Percentiles rank a stretch among this genome's conserved stretches.
phyloP scores from a whole-genome alignment of 2,329 filamentous ascomycete genomes.

The Piedraia hortae region DNA sequence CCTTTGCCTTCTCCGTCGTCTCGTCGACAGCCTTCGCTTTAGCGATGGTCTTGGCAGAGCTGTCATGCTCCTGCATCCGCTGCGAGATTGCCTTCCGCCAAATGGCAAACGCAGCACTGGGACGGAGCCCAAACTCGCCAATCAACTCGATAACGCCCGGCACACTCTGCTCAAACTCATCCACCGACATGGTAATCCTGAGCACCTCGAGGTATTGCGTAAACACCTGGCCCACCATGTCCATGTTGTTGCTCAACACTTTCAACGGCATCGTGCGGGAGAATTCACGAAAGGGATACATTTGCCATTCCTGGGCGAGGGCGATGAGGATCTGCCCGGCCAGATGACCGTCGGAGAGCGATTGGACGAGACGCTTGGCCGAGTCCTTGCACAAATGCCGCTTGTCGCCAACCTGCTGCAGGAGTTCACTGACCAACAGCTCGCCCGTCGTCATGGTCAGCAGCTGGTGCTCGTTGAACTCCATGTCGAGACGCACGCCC shows the following conservation, averaged over 20 bases:
- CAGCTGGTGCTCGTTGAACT: constrained; percentile 71
- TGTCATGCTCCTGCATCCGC: constrained; percentile 24
- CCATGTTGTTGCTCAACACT: constrained; percentile 60
- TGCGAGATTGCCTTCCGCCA: constrained; percentile 46
- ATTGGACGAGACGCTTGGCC: constrained; percentile 52
- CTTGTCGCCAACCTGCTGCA: constrained; percentile 55
- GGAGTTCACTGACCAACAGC: constrained; percentile 48
- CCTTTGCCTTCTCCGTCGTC: constrained; percentile 23
- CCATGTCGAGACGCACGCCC: constrained; percentile 62
- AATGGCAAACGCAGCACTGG: constrained; percentile 62
- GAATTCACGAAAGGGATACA: constrained; percentile 50
- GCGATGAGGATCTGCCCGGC: constrained; percentile 66
- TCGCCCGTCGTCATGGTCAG: constrained; percentile 71
- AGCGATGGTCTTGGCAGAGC: constrained; percentile 12
- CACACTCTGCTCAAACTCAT: constrained; percentile 53
- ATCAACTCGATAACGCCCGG: constrained; percentile 51
- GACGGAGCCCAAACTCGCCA: constrained; percentile 49
- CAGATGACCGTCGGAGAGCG: constrained; percentile 49
- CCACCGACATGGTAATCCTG: constrained; percentile 45
- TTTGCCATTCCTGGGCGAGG: constrained; percentile 68
- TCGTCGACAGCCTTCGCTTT: too few species aligned
- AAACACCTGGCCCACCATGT: constrained; percentile 67
- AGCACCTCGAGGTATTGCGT: constrained; percentile 75
- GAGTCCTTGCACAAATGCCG: constrained; percentile 40
- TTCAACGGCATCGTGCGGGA: constrained; percentile 61